A percentile compares a stretch with the other conserved stretches of the same genome.
Evolutionary conservation across 2,329 filamentous ascomycete species (phyloP).

Genomic region (Diaporthe citrichinensis): DNA sequence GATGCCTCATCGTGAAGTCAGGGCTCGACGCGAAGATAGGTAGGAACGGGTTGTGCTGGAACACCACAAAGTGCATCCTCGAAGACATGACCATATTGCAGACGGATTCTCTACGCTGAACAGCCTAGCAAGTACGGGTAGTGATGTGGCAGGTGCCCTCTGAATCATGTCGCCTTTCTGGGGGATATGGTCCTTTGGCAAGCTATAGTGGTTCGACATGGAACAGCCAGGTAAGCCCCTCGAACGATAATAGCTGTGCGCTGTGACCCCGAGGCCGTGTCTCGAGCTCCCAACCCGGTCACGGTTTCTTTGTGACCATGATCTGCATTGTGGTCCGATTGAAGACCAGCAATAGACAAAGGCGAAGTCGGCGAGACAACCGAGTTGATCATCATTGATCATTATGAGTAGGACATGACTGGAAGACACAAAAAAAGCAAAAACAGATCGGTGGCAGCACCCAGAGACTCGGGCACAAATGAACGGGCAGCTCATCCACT

Average conservation of each 20-base stretch:
- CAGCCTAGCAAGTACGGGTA: not conserved
- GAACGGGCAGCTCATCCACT: not conserved
- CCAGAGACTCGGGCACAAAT: conserved; percentile 5
- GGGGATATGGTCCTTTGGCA: not conserved
- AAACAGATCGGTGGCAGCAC: not conserved
- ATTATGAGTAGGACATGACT: not conserved
- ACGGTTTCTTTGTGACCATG: not conserved
- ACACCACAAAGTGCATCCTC: not conserved
- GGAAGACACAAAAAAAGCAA: not conserved
- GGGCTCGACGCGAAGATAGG: not conserved
- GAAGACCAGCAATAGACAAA: not conserved
- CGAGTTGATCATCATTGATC: not conserved
- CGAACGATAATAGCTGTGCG: not conserved
- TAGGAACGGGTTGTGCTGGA: not conserved
- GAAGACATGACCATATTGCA: not conserved
- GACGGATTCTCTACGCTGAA: not conserved
- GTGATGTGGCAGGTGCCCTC: not conserved
- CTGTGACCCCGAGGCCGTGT: not conserved
- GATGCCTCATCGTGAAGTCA: not conserved
- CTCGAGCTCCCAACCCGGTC: not conserved
- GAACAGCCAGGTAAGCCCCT: not conserved
- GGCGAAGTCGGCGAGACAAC: not conserved
- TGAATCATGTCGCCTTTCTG: not conserved
- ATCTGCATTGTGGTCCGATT: not conserved
- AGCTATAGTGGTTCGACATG: not conserved